Evolutionary conservation across 768 basidiomycete species (phyloP).

Genomic region (Cytidiella melzeri): DNA sequence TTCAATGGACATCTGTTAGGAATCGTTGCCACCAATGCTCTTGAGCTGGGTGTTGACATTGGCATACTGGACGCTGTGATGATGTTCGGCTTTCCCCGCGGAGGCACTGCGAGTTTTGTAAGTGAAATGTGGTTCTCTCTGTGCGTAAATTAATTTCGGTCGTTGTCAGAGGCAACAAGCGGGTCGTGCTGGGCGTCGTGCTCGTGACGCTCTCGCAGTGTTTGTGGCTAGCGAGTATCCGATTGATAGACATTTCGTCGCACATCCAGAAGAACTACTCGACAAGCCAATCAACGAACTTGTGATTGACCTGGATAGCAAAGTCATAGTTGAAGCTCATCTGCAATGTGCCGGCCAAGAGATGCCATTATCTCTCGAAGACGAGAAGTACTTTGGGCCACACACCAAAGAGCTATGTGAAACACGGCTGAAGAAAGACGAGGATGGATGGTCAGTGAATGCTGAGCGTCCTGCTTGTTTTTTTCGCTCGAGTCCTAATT

Average conservation of each 20-base stretch:
- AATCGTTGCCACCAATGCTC: constrained; percentile 83
- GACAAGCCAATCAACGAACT: constrained; percentile 56
- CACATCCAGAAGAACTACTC: constrained; percentile 66
- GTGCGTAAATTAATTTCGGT: not conserved
- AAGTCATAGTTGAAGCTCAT: constrained; percentile 75
- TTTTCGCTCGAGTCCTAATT: not conserved
- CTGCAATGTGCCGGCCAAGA: constrained; percentile 85
- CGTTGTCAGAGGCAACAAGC: constrained; percentile 72
- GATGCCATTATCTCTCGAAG: constrained; percentile 68
- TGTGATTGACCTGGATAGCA: constrained; percentile 65
- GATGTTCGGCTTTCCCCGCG: constrained; percentile 80
- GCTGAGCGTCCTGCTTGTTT: too few species aligned
- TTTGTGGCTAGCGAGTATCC: constrained; percentile 64
- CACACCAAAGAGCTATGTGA: constrained; percentile 54
- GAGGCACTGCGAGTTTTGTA: constrained; percentile 71
- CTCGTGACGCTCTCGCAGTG: constrained; percentile 72
- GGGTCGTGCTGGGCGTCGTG: constrained; percentile 78
- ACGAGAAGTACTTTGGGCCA: constrained; percentile 69
- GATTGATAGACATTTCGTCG: constrained; percentile 69
- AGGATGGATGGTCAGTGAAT: constrained; percentile 68
- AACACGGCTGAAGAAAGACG: constrained; percentile 52
- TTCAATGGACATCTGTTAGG: constrained; percentile 81
- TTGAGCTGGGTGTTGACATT: constrained; percentile 90
- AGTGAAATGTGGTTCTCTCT: constrained; percentile 17
- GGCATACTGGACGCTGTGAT: constrained; percentile 85